Percentiles rank a stretch among this genome's conserved stretches.
Conservation (phyloP, 2,329 filamentous ascomycete genomes). For the Curvularia hawaiiensis region DNA sequence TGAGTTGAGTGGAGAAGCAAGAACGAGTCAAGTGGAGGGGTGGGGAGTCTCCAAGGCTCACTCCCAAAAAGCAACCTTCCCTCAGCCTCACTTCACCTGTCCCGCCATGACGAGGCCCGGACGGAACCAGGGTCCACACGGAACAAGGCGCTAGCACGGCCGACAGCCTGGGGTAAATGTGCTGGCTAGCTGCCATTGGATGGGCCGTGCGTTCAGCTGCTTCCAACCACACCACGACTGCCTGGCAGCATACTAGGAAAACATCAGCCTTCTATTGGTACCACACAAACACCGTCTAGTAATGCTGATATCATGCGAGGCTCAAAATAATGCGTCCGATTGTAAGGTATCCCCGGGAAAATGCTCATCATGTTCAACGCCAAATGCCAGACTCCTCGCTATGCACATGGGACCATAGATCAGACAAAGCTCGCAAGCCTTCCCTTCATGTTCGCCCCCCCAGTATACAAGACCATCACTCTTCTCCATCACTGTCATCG, state of each 20-base stretch:
- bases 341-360: constrained; percentile 13
- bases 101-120: constrained; percentile 7
- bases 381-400: constrained; percentile 46
- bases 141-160: constrained; percentile 7
- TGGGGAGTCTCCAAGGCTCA: neutral
- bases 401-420: constrained; percentile 37
- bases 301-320: neutral
- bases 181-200: constrained; percentile 14
- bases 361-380: constrained; percentile 25
- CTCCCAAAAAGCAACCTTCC: constrained; percentile 7
- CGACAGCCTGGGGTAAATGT: constrained; percentile 3
- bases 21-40: neutral
- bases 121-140: constrained; percentile 12
- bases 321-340: neutral
- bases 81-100: constrained; percentile 27
- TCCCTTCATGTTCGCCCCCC: neutral
- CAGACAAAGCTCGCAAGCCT: constrained; percentile 8
- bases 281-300: neutral
- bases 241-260: neutral
- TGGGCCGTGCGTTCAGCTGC: neutral
- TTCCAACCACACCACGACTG: neutral
- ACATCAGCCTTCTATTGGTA: neutral
- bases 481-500: constrained; percentile 30
- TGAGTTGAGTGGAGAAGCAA: constrained; percentile 15
- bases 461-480: constrained; percentile 13